Base-by-base conservation (phyloP, 441 rosid species). In the Dalechampia spathulata region DNA sequence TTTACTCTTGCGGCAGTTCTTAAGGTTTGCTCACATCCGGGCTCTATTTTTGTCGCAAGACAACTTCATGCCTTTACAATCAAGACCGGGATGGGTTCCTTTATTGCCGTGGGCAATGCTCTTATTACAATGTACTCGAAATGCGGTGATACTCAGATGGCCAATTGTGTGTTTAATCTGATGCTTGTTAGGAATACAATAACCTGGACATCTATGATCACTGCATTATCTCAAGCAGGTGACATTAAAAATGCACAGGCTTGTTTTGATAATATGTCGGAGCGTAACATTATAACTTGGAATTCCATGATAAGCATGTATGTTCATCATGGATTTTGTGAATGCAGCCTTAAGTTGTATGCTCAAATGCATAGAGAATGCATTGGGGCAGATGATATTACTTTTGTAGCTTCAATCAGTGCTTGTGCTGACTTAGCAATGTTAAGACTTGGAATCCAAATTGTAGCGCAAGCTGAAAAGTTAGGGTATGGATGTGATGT, bases 151-250 rank as follows among this genome's bases (percentile, higher is more conserved):
- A 17, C 38, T 30, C 43, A 54, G 55, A 38, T 19, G 5, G 66
- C 59, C 21, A 43, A 25, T 28, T 39, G n/a, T 28, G 54, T 30
- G 22, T 69, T 60, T 55, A 40, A 69, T 21, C 21, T 60, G 37
- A 59, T 69, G 73, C 62, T 62, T 13, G 23, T 47, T 7, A 64
- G 38, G 39, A 38, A 59, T 64, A 45, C 59, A 62, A 55, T 58
- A 52, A 56, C 72, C 12, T 63, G 72, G 68, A 63, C 72, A 12
- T 32, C 57, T 23, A 41, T 68, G 57, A 68, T 68, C 21, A 27
- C 52, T 6, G 65, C 64, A 47, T 63, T 58, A 51, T 63, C 68
- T 58, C 61, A 58, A 41, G 40, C 15, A 40, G 72, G 61, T 47
- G 61, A 68, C 19, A 27, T 68, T 42, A 51, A 45, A 49, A 64